A percentile compares a stretch with the other conserved stretches of the same genome.
phyloP scores from a whole-genome alignment of 2,329 filamentous ascomycete genomes.

The Trichothecium sympodiale region DNA sequence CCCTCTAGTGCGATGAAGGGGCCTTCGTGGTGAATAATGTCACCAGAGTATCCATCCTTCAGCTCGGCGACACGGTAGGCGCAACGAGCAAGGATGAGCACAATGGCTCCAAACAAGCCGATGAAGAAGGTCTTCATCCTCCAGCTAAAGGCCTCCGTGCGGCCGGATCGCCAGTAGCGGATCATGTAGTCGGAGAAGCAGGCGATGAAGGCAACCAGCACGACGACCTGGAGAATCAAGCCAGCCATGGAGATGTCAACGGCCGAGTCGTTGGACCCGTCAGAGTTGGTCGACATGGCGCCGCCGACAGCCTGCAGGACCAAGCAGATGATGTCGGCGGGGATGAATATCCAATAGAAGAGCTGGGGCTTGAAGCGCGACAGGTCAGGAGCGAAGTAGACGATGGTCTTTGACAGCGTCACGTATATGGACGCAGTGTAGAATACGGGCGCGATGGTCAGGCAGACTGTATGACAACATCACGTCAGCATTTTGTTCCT shows the following conservation, averaged over 20 bases:
- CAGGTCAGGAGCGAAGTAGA: constrained; percentile 25
- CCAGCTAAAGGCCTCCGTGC: constrained; percentile 12
- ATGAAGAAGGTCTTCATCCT: constrained; percentile 33
- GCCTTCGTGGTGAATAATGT: constrained; percentile 39
- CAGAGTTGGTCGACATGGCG: constrained; percentile 33
- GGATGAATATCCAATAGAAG: constrained; percentile 39
- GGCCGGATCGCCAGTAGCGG: constrained; percentile 24
- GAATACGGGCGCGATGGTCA: constrained; percentile 37
- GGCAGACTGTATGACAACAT: constrained; percentile 34
- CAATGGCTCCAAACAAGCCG: constrained; percentile 40
- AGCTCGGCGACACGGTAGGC: constrained; percentile 57
- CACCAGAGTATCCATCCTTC: constrained; percentile 47
- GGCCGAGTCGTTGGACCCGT: constrained; percentile 25
- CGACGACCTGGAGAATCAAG: constrained; percentile 46
- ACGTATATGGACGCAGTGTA: constrained; percentile 57
- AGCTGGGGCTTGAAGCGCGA: constrained; percentile 31
- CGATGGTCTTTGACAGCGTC: constrained; percentile 36
- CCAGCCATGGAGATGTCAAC: constrained; percentile 34
- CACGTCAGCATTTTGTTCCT: not conserved
- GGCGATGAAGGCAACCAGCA: constrained; percentile 39
- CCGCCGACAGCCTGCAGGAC: constrained; percentile 46
- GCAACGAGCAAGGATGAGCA: constrained; percentile 51
- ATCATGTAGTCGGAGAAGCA: constrained; percentile 38
- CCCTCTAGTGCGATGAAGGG: constrained; percentile 45
- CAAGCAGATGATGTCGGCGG: constrained; percentile 45